Evolutionary conservation across 139 green algal genomes (phyloP), one percentile per base, ranked within the genome.

Genomic region (Pedinophyceae sp.): DNA sequence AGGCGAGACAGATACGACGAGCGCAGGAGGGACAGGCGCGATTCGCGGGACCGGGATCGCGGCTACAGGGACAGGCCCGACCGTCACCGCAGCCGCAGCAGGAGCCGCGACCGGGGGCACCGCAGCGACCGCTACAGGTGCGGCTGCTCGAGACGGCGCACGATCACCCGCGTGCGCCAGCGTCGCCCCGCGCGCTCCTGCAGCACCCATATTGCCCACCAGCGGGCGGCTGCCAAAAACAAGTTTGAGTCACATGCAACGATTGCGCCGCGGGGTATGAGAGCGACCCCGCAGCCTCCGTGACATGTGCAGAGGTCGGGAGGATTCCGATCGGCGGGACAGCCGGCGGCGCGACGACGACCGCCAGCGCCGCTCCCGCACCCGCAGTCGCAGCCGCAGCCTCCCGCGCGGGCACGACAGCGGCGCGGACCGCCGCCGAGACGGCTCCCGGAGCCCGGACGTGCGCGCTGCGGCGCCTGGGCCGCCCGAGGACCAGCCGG

Each of bases 271-370:
- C 49, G n/a, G 50, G 39, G 20, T 54, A 40, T 24, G 22, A 57
- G 27, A 57, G 58, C 6, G 53, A 60, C 20, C 40, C 7, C 51
- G 63, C 55, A 58, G 57, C 54, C 41, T 50, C 6, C 48, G 60
- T n/a, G 29, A 50, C 7, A 34, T 58, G 4, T 30, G 61, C 6
- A 57, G 41, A 50, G 51, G 52, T 39, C 20, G 24, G 51, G 49
- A 28, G 3, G 30, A 51, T n/a, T n/a, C n/a, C n/a, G n/a, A n/a
- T n/a, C n/a, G n/a, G n/a, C n/a, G n/a, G n/a, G n/a, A n/a, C n/a
- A n/a, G n/a, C n/a, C n/a, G n/a, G n/a, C n/a, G n/a, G n/a, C n/a
- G n/a, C n/a, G n/a, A n/a, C n/a, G n/a, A n/a, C n/a, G n/a, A n/a
- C n/a, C n/a, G n/a, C n/a, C n/a, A n/a, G n/a, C n/a, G n/a, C n/a